phyloP scores from a whole-genome alignment of 129 eudicot genomes.

The Lactuca saligna region DNA sequence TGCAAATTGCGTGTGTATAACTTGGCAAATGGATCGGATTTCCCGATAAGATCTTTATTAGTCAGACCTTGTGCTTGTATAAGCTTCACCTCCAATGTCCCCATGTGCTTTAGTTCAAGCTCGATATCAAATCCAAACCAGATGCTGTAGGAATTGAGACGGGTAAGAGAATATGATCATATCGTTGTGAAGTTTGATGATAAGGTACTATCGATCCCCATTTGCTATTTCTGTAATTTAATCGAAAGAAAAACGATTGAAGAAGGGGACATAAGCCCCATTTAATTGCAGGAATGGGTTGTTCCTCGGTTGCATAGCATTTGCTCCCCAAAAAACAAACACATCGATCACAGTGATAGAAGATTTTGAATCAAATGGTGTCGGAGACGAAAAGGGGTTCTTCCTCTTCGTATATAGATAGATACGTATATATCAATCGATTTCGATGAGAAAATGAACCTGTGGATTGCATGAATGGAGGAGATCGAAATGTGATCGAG shows the following conservation, averaged over 20 bases:
- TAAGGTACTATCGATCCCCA: too few species aligned
- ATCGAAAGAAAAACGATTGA: background rate
- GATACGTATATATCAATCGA: background rate
- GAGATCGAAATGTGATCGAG: background rate
- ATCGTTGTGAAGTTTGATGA: background rate
- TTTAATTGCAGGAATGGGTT: background rate
- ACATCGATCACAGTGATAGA: background rate
- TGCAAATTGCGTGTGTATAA: slow-evolving; percentile 71
- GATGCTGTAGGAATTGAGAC: background rate
- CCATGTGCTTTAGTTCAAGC: slow-evolving; percentile 88
- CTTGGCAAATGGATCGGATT: slow-evolving; percentile 92
- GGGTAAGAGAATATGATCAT: background rate
- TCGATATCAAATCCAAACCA: slow-evolving; percentile 20
- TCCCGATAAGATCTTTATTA: slow-evolving; percentile 88
- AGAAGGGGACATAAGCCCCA: background rate
- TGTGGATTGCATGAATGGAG: background rate
- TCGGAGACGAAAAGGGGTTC: background rate
- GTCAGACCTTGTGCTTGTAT: slow-evolving; percentile 90
- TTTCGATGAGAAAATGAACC: background rate
- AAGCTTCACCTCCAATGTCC: slow-evolving; percentile 90
- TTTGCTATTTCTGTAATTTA: background rate
- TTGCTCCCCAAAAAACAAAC: too few species aligned
- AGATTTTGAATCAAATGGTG: too few species aligned
- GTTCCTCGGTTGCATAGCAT: background rate
- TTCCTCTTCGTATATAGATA: background rate